Base-by-base conservation (phyloP, 2,329 filamentous ascomycete genomes). In the Xylaria sp. region DNA sequence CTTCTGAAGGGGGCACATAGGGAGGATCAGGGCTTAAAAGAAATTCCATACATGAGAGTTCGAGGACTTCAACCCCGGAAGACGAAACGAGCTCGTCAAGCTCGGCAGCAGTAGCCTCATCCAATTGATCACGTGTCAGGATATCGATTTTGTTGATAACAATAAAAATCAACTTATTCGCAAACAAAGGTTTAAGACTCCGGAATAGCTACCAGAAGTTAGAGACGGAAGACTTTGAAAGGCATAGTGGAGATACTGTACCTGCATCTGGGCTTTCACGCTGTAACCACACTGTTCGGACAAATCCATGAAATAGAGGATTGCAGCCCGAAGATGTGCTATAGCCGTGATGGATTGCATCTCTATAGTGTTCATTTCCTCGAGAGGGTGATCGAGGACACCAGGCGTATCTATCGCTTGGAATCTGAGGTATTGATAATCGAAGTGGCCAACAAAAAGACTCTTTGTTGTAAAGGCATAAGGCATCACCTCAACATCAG, bases 291-390 rank as follows among this genome's bases (percentile, higher is more conserved):
- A 79, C 68, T 79, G 77, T 65, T 78, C 77, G 3, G 72, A 97
- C 70, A 98, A 85, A 85, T 98, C 95, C 93, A 98, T 97, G 79
- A 98, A 98, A 83, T 98, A 98, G 69, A 98, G 86, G 72, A 99
- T 97, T 65, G 95, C 95, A 50, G 94, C 97, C 76, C 95, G 90
- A 79, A 99, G 86, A 85, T 99, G 97, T 60, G 96, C 96, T 83
- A 99, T 97, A 12, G 97, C 96, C 21, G 95, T 98, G 75, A 99
- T 98, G 70, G 92, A 92, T 85, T 98, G 96, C 93, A 98, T 98
- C 83, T 99, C 96, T 79, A 99, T 99, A 3, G 96, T 98, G 84
- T 98, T 97, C 96, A 98, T 99, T 84, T 98, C 96, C 83, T 98
- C 96, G 9, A 99, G 89, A 42, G 95, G 94, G 80, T 99, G 96